Percentiles rank a stretch among this genome's conserved stretches.
Evolutionary conservation across 1,284 basidiomycete genomes (phyloP).

Genomic region (Stygiomarasmius scandens): DNA sequence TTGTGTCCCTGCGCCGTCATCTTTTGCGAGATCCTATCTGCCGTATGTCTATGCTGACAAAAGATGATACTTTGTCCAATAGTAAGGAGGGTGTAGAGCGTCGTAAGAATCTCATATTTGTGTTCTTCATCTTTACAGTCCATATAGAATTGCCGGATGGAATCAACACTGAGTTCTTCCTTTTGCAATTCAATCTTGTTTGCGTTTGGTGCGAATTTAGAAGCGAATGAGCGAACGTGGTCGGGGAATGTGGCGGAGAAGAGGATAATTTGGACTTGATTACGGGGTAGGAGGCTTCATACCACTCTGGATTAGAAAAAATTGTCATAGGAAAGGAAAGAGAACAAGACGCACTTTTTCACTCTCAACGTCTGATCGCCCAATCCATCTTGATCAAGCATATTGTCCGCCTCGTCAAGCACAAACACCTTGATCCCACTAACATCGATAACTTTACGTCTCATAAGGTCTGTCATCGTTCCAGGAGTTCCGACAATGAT

Average conservation of each 20-base stretch:
- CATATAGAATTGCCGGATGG: slow-evolving; percentile 98
- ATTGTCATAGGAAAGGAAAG: neutral
- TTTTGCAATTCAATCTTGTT: slow-evolving; percentile 97
- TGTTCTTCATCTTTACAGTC: slow-evolving; percentile 87
- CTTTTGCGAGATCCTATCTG: slow-evolving; percentile 88
- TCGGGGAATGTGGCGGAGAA: slow-evolving; percentile 99
- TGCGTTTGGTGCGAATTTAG: slow-evolving; percentile 89
- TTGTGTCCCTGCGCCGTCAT: slow-evolving; percentile 96
- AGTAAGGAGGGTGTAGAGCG: slow-evolving; percentile 88
- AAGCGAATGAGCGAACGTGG: slow-evolving; percentile 87
- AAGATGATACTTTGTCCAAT: slow-evolving; percentile 99
- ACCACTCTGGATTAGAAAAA: slow-evolving; percentile 11
- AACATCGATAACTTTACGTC: slow-evolving; percentile 75
- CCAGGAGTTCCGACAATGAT: slow-evolving; percentile 97
- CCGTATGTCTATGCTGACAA: slow-evolving; percentile 89
- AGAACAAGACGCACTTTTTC: slow-evolving; percentile 76
- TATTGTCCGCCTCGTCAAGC: slow-evolving; percentile 98
- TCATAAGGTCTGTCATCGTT: slow-evolving; percentile 87
- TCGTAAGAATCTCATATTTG: slow-evolving; percentile 96
- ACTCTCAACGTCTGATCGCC: slow-evolving; percentile 96
- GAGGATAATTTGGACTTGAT: slow-evolving; percentile 81
- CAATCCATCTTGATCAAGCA: slow-evolving; percentile 94
- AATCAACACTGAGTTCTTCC: slow-evolving; percentile 93
- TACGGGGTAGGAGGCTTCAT: slow-evolving; percentile 63
- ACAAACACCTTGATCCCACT: slow-evolving; percentile 91